Evolutionary conservation across 148 eudicot species (phyloP), one percentile per base, ranked within the genome.

Genomic region (Selenicereus undatus): DNA sequence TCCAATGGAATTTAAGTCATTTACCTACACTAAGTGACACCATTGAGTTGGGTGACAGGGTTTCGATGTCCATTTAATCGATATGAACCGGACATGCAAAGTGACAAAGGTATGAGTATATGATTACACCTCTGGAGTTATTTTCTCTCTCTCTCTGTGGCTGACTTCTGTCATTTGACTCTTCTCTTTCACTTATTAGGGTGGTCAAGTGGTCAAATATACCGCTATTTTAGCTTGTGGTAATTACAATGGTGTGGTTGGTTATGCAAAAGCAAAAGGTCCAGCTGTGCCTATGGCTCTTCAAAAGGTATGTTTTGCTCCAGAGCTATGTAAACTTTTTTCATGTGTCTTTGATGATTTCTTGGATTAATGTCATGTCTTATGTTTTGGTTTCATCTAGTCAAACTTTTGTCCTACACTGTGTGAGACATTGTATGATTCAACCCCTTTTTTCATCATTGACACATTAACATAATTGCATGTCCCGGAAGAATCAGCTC

Each of bases 221-320:
- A 91, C 91, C 76, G 97, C 89, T 8, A 86, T 93, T 90, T 75
- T 95, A 82, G 97, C 91, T 66, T 95, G 99, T 84, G 99, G 98
- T 45, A 96, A 96, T 80, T 92, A 92, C 81, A 89, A 96, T 74
- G 99, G 98, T 80, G 91, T 92, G 73, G 84, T 95, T 74, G 98
- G 99, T 48, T 96, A 84, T 84, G 99, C 98, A 71, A 96, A 90
- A 84, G 98, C 98, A 26, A 96, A 86, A 89, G 99, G 93, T 80
- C 93, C 97, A 10, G 85, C 93, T 65, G 77, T 88, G 66, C 92
- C 93, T 8, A 77, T 85, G 50, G 99, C 99, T 75, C 85, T 92
- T 85, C 97, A 92, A 82, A 96, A 96, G 99, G 98, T 96, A 89
- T 76, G 30, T 58, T 64, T 71, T 35, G 22, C 48, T 30, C n/a